Percentiles rank a stretch among this genome's conserved stretches.
Evolutionary conservation across 208 protist genomes (phyloP).

Genomic region (Entamoeba histolytica): DNA sequence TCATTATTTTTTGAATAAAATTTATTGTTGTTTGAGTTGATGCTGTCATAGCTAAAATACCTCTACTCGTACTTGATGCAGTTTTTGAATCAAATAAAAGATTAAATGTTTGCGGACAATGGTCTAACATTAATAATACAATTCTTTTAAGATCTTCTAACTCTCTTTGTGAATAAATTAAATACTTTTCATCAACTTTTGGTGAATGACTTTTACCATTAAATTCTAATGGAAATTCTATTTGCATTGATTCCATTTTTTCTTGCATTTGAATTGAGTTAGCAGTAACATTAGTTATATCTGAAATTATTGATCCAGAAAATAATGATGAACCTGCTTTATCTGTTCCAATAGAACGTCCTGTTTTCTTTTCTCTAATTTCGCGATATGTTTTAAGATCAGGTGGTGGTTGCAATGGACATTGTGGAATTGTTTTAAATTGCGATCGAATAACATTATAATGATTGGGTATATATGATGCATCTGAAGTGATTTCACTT

Average conservation of each 20-base stretch:
- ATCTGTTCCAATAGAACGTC: background rate
- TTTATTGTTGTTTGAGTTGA: background rate
- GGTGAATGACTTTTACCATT: background rate
- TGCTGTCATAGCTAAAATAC: background rate
- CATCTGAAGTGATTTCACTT: background rate
- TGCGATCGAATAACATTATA: background rate
- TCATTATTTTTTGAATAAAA: background rate
- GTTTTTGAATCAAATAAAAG: background rate
- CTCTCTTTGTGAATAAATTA: background rate
- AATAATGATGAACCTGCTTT: background rate
- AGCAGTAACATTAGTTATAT: background rate
- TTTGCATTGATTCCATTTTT: background rate
- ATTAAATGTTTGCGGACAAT: background rate
- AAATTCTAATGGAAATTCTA: background rate
- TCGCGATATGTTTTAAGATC: background rate
- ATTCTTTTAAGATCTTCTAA: background rate
- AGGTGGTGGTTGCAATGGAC: background rate
- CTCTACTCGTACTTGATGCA: background rate
- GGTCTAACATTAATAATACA: background rate
- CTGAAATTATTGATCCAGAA: background rate
- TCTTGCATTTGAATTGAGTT: background rate
- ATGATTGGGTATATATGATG: background rate
- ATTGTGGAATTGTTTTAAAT: background rate
- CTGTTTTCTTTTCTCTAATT: background rate
- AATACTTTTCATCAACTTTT: background rate